Base-by-base conservation (phyloP, 1,284 basidiomycete species). In the Rhizopogon hawkerae region DNA sequence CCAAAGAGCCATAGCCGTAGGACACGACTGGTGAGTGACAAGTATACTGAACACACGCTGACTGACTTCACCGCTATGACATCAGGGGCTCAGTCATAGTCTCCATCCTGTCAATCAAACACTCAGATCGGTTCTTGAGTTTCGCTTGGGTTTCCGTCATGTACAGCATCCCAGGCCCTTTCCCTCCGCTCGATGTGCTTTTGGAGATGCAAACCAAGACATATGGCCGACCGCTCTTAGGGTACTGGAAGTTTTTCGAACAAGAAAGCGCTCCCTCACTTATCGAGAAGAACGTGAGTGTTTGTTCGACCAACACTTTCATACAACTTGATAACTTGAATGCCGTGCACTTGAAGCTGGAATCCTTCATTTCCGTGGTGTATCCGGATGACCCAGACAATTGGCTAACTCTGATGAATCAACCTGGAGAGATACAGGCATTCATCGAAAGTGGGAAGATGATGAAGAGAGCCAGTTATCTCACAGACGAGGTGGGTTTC, bases 1-100 rank as follows among this genome's bases (percentile, higher is more conserved):
- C 35, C 47, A 61, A 13, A 57, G 66, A 13, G 68, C 64, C 29
- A 52, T 75, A 48, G 64, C 57, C n/a, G 60, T 77, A 33, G 71
- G 65, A 5, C 74, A 76, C 46, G 75, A 76, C 56, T 77, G 74
- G 74, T 68, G 50, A 31, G 41, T 52, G 50, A 11, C 16, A 49
- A 21, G 21, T 21, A 21, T 21, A 50, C n/a, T 3, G 13, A 5
- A 42, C 3, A 18, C 33, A 18, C 23, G 23, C 16, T 21, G 21
- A 26, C 24, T 7, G 24, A 1, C 24, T 26, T 7, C 6, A 39
- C 4, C 34, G 13, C 10, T 4, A 13, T 26, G 18, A 31, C 41
- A 24, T 35, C 38, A 71, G 68, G 72, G 73, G 74, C 1, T 60
- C 63, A 1, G 29, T 4, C 9, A 53, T 69, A 2, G 53, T 59